phyloP scores from a whole-genome alignment of 1,139 yeast species.

The Candida freyschussii region DNA sequence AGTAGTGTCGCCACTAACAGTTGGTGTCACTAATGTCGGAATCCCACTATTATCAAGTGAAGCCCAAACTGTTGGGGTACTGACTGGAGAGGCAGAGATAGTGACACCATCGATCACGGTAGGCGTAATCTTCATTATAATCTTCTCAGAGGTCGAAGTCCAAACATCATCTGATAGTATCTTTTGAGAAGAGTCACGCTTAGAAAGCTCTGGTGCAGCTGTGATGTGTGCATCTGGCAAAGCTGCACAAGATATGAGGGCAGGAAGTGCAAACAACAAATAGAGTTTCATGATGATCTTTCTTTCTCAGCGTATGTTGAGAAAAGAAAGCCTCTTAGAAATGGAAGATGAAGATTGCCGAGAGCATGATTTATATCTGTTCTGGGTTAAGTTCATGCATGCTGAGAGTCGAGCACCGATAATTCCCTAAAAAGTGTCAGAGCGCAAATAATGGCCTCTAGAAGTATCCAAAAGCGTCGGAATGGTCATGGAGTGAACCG shows the following conservation, averaged over 20 bases:
- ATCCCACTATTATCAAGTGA: conserved; percentile 36
- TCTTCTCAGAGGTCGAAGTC: conserved; percentile 33
- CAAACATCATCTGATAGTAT: conserved; percentile 30
- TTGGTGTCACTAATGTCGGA: conserved; percentile 34
- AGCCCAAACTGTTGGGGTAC: conserved; percentile 33
- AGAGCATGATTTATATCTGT: too few species aligned
- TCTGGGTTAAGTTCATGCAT: too few species aligned
- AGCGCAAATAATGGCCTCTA: too few species aligned
- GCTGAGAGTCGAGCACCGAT: too few species aligned
- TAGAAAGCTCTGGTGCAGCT: conserved; percentile 22
- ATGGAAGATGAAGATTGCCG: too few species aligned
- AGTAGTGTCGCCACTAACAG: conserved; percentile 29
- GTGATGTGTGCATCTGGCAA: conserved; percentile 21
- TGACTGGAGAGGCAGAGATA: conserved; percentile 34
- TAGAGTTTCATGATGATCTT: too few species aligned
- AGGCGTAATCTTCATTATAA: conserved; percentile 31
- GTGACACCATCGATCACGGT: conserved; percentile 38
- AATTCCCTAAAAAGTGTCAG: too few species aligned
- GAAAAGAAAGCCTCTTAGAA: too few species aligned
- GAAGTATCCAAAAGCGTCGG: too few species aligned
- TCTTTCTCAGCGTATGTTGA: not conserved
- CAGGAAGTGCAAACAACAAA: conserved; percentile 14
- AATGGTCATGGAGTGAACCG: too few species aligned
- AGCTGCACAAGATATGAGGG: conserved; percentile 22
- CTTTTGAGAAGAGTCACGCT: conserved; percentile 26